Conservation (phyloP, 1,284 basidiomycete genomes). For the Earliella scabrosa region DNA sequence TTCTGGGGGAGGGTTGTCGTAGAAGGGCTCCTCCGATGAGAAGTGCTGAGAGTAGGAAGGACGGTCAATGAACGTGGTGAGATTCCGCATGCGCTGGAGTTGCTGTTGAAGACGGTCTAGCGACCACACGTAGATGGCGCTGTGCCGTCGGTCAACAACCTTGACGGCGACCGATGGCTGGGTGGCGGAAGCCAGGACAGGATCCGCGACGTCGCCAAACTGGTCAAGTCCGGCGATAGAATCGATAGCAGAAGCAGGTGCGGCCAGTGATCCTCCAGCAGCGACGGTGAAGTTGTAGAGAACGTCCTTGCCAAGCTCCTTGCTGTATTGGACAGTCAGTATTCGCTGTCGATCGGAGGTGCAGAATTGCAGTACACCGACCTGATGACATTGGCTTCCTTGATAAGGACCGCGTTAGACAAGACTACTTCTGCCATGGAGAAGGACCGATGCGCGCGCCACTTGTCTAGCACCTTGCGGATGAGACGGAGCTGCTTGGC, state of each 20-base stretch:
- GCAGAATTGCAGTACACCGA: constrained; percentile 33
- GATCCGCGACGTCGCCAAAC: constrained; percentile 91
- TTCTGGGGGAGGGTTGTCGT: constrained; percentile 81
- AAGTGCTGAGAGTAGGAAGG: constrained; percentile 95
- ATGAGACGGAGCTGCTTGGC: constrained; percentile 83
- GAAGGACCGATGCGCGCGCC: constrained; percentile 85
- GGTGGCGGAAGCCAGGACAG: constrained; percentile 66
- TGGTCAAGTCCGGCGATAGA: constrained; percentile 88
- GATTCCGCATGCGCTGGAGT: constrained; percentile 91
- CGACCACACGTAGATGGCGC: constrained; percentile 91
- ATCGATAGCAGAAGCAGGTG: constrained; percentile 84
- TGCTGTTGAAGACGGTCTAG: constrained; percentile 88
- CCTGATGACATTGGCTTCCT: constrained; percentile 96
- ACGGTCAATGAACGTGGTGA: constrained; percentile 90
- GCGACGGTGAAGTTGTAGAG: constrained; percentile 92
- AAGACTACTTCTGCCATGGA: constrained; percentile 92
- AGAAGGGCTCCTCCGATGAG: constrained; percentile 92
- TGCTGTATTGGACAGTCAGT: constrained; percentile 49
- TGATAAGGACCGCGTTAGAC: constrained; percentile 84
- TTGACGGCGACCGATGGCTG: constrained; percentile 91
- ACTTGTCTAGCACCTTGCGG: constrained; percentile 79
- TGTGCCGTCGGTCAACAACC: constrained; percentile 86
- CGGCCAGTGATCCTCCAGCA: constrained; percentile 80
- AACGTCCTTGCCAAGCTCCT: constrained; percentile 84
- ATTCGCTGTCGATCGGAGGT: not conserved